Base-by-base conservation (phyloP, 2,329 filamentous ascomycete genomes). In the Sporothrix sp. region DNA sequence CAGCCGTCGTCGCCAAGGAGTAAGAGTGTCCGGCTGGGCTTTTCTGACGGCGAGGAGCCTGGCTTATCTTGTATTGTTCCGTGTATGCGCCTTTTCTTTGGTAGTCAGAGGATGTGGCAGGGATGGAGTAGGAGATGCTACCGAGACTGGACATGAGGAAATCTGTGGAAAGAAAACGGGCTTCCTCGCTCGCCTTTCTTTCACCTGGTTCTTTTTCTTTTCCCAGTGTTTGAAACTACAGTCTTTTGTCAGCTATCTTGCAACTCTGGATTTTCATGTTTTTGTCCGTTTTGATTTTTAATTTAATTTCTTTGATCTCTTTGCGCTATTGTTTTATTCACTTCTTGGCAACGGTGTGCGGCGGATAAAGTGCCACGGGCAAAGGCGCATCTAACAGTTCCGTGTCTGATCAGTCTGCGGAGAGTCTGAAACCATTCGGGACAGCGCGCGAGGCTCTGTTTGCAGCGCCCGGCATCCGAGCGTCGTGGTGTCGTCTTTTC, bases 1-100 rank as follows among this genome's bases (percentile, higher is more conserved):
- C 47, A 54, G 49, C 51, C 40, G 38, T 56, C 33, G 28, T 53
- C 28, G 40, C 32, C 50, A 56, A 56, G 52, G 47, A 56, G 50
- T 56, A 54, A 51, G 46, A 32, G n/a, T 16, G 28, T 14, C 42
- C 28, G 10, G n/a, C n/a, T n/a, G n/a, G n/a, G n/a, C n/a, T n/a
- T n/a, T n/a, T n/a, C n/a, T 13, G 27, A 32, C 30, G 35, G 30
- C 21, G 28, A 14, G 28, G 28, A 36, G 43, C 43, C 43, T 45
- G 43, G 43, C 43, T n/a, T 25, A 25, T 14, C 7, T 23, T 35
- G n/a, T 27, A 23, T 33, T 40, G 23, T 37, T 33, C 28, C 36
- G 13, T 44, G 35, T 43, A 28, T 39, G 25, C 38, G 21, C 23
- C 30, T 39, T 42, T 14, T 48, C 28, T n/a, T n/a, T n/a, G n/a